Base-by-base conservation (phyloP, 805 yeast species). In the Kazachstania kunashirensis region DNA sequence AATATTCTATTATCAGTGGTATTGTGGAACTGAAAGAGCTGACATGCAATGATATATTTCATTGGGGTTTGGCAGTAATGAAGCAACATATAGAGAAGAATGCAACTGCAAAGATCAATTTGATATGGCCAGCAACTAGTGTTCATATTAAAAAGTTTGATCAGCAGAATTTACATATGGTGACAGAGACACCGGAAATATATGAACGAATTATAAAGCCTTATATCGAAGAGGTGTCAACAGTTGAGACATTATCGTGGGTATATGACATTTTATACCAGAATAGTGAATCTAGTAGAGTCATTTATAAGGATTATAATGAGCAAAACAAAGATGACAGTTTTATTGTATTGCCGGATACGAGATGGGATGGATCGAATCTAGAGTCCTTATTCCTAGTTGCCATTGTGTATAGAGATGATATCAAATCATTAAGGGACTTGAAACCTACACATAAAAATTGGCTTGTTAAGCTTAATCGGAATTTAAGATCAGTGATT, bases 351-450 rank as follows among this genome's bases (percentile, higher is more conserved):
- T 65, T 88, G 27, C 97, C 97, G 0, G 97, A 92, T 60, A 84
- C 89, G 95, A 88, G 89, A 57, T 92, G 99, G 99, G 96, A 89
- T 55, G 78, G 82, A 2, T 61, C 67, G 33, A 75, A 75, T 20
- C 45, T 79, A 55, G 84, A 76, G 17, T 59, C 89, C 3, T 62
- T 92, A 37, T 86, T 89, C 54, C 61, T 89, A 45, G 79, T 84
- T 35, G 80, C 84, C 8, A 76, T 89, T 40, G 86, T 81, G 5
- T 72, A 71, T 43, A 65, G 89, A 39, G 66, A 61, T 1, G 88
- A 82, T 46, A 72, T 92, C 12, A 65, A 78, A 2, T 76, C 89
- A 1, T 52, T 92, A 2, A 71, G 98, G 47, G 96, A 89, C 50
- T 63, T 92, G 41, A 75, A 68, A 36, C 52, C 58, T 2, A 37